phyloP scores from a whole-genome alignment of 805 yeast genomes.

The Sugiyamaella boreocaroliniensis region DNA sequence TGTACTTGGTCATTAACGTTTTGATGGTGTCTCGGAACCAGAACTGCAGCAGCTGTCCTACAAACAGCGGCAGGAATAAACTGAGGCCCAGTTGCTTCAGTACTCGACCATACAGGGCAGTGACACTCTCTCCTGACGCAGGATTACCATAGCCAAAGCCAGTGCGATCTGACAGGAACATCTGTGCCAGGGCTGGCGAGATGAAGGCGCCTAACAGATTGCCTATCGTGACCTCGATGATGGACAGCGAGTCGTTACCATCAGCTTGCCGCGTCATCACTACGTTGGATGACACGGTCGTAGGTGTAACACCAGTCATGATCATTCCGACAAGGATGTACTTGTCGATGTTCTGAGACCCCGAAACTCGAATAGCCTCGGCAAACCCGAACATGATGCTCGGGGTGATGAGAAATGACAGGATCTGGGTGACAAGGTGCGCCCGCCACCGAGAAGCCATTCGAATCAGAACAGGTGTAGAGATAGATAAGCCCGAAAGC shows the following conservation, averaged over 20 bases:
- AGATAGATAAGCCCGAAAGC: constrained; percentile 74
- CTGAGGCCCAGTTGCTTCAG: constrained; percentile 84
- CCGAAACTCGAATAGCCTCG: constrained; percentile 54
- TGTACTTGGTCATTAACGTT: constrained; percentile 52
- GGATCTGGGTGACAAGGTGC: constrained; percentile 59
- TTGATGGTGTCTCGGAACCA: constrained; percentile 57
- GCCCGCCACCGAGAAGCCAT: constrained; percentile 77
- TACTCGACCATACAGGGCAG: constrained; percentile 58
- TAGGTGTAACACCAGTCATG: constrained; percentile 82
- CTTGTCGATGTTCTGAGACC: constrained; percentile 52
- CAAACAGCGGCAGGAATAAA: constrained; percentile 76
- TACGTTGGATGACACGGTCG: constrained; percentile 87
- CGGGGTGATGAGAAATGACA: constrained; percentile 67
- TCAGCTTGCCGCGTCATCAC: constrained; percentile 85
- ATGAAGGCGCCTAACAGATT: constrained; percentile 80
- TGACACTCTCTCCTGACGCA: constrained; percentile 42
- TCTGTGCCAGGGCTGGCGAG: constrained; percentile 76
- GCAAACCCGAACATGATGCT: constrained; percentile 68
- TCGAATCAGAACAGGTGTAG: constrained; percentile 50
- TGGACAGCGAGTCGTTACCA: constrained; percentile 71
- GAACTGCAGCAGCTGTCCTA: constrained; percentile 81
- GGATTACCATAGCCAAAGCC: constrained; percentile 79
- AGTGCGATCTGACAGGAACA: constrained; percentile 47
- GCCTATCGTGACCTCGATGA: constrained; percentile 82
- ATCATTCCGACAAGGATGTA: constrained; percentile 80